These are phyloP conservation scores for Ordospora colligata DNA, from an alignment of 371 early-diverging fungal genomes.

Conservation along the genomic window DNA sequence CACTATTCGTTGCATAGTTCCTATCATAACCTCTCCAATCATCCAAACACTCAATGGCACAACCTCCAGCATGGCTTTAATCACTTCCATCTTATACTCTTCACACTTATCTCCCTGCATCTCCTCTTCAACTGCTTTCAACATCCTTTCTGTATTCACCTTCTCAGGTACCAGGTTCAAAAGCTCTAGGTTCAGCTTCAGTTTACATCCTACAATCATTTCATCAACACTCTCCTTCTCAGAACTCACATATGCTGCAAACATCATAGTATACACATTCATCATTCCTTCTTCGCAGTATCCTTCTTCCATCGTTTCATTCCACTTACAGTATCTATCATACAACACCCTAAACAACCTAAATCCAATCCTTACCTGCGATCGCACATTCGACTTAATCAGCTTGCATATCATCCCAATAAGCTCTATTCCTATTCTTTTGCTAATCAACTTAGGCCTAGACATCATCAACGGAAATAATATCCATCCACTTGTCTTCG, in stretches of 20 bases:
- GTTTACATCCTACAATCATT: not conserved
- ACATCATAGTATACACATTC: conserved; percentile 8
- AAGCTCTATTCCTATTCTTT: conserved; percentile 1
- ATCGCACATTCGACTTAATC: not conserved
- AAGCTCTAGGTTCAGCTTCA: not conserved
- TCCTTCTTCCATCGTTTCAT: not conserved
- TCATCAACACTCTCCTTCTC: not conserved
- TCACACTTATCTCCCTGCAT: not conserved
- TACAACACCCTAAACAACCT: conserved; percentile 5
- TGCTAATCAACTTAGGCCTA: not conserved
- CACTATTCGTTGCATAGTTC: not conserved
- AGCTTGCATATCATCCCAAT: conserved; percentile 5
- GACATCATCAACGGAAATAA: conserved; percentile 14
- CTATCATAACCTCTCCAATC: too few species aligned
- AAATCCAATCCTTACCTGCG: conserved; percentile 5
- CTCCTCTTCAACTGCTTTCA: not conserved
- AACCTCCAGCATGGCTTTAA: not conserved
- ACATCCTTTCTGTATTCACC: not conserved
- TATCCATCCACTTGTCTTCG: conserved; percentile 12
- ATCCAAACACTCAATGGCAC: not conserved
- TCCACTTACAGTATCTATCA: not conserved
- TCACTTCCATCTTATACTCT: not conserved
- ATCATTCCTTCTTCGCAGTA: not conserved
- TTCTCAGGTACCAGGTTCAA: not conserved
- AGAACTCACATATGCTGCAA: not conserved